These are phyloP conservation scores for Phialophora expanda DNA, from an alignment of 2,329 filamentous ascomycete species.

Conservation along the genomic window DNA sequence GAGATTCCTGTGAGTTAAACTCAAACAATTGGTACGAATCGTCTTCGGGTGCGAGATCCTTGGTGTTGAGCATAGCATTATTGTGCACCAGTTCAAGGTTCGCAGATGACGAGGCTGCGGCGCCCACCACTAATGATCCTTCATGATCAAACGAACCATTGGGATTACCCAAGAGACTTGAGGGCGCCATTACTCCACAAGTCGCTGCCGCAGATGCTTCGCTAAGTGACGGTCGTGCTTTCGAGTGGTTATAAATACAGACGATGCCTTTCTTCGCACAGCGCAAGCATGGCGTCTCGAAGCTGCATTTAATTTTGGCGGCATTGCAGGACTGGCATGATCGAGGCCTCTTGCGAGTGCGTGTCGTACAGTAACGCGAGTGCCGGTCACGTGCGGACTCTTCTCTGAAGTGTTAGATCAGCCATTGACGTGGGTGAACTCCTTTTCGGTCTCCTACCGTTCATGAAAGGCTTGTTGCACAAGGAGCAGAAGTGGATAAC, in stretches of 20 bases:
- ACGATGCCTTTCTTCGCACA: slow-evolving; percentile 36
- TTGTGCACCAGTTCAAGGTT: background rate
- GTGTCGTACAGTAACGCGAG: slow-evolving; percentile 37
- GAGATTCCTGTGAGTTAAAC: background rate
- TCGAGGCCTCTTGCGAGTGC: slow-evolving; percentile 30
- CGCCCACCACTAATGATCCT: background rate
- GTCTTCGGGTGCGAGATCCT: background rate
- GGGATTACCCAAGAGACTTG: background rate
- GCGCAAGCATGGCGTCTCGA: slow-evolving; percentile 36
- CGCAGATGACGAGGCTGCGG: background rate
- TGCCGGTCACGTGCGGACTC: slow-evolving; percentile 33
- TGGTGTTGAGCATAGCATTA: background rate
- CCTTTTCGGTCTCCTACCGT: background rate
- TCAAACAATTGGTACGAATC: background rate
- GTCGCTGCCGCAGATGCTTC: background rate
- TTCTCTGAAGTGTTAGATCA: slow-evolving; percentile 16
- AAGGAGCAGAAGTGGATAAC: background rate
- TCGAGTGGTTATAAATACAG: slow-evolving; percentile 34
- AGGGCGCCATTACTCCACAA: background rate
- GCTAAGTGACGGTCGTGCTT: background rate
- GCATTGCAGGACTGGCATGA: slow-evolving; percentile 38
- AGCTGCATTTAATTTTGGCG: slow-evolving; percentile 40
- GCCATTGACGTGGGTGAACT: background rate
- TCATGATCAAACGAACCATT: background rate
- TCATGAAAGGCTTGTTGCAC: slow-evolving; percentile 7